phyloP scores from a whole-genome alignment of 306 rosid species.

The Fragaria nilgerrensis region DNA sequence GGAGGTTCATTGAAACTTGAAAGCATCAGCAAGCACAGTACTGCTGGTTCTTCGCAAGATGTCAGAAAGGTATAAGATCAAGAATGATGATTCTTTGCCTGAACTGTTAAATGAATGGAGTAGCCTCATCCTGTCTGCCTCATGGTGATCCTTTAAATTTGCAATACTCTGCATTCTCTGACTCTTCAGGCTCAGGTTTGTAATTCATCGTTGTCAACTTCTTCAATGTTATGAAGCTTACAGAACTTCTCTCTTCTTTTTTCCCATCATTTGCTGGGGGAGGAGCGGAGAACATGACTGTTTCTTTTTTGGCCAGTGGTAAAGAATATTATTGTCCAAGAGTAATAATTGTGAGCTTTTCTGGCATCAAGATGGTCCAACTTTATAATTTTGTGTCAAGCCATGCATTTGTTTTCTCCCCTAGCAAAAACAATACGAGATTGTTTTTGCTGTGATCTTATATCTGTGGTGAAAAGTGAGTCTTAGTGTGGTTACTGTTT shows the following conservation, averaged over 20 bases:
- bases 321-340: neutral
- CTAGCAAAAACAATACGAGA: neutral
- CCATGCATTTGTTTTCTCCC: neutral
- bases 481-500: neutral
- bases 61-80: neutral
- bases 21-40: neutral
- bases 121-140: neutral
- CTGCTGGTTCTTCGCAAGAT: neutral
- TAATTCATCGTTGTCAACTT: neutral
- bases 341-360: neutral
- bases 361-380: neutral
- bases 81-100: neutral
- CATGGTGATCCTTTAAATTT: neutral
- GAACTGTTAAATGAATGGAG: neutral
- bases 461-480: neutral
- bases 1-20: neutral
- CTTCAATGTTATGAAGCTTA: neutral
- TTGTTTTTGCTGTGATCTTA: neutral
- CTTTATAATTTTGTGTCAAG: neutral
- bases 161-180: neutral
- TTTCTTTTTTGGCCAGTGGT: neutral
- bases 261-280: neutral
- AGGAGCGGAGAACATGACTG: neutral
- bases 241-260: neutral
- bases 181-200: constrained; percentile 11